Conservation (phyloP, 2,329 filamentous ascomycete species). For the Sporothrix globosa region DNA sequence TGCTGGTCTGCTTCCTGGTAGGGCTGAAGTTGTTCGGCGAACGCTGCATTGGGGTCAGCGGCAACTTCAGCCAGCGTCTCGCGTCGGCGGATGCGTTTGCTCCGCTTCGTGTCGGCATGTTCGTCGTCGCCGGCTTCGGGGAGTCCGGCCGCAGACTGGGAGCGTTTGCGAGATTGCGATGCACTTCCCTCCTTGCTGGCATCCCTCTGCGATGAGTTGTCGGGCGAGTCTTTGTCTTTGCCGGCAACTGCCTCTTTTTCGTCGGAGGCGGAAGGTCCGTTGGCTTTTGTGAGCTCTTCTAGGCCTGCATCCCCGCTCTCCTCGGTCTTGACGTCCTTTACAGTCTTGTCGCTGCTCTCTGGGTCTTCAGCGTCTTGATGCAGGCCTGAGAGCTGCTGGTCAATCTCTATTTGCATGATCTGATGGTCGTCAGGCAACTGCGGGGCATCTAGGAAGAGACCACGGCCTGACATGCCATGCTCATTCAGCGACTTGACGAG, state of each 20-base stretch:
- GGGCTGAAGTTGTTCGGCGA: conserved; percentile 59
- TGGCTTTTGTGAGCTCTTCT: background rate
- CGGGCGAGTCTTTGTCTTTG: conserved; percentile 25
- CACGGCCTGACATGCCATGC: conserved; percentile 44
- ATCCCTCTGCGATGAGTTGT: conserved; percentile 13
- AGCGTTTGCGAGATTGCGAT: conserved; percentile 56
- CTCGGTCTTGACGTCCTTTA: conserved; percentile 4
- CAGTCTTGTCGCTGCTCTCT: conserved; percentile 20
- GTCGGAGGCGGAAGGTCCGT: background rate
- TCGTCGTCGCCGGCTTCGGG: conserved; percentile 57
- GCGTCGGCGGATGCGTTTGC: conserved; percentile 66
- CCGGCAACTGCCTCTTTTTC: conserved; percentile 11
- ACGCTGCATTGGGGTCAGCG: conserved; percentile 55
- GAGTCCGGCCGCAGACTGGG: conserved; percentile 64
- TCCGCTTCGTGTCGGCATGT: conserved; percentile 61
- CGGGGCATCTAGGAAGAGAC: conserved; percentile 46
- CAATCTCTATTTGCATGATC: conserved; percentile 47
- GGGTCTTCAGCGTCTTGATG: background rate
- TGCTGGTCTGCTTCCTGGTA: conserved; percentile 61
- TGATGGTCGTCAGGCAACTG: conserved; percentile 45
- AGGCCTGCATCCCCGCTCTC: background rate
- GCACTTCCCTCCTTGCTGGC: conserved; percentile 43
- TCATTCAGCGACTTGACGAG: conserved; percentile 46
- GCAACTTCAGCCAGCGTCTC: conserved; percentile 60
- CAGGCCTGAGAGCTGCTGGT: conserved; percentile 41